A percentile compares a stretch with the other conserved stretches of the same genome.
These are phyloP conservation scores for Phytomonas francai DNA, from an alignment of 208 protist species.

Conservation along the genomic window DNA sequence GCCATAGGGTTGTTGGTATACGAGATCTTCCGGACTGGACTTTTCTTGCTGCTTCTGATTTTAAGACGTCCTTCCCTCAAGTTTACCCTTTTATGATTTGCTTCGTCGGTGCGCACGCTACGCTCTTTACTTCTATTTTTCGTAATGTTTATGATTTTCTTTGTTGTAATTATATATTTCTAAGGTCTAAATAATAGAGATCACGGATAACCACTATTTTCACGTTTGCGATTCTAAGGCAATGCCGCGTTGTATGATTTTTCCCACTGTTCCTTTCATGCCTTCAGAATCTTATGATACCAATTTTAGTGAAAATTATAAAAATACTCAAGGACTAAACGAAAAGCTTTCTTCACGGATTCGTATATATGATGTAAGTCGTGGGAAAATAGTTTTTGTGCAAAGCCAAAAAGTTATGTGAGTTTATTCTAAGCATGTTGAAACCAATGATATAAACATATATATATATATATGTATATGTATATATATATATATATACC, in stretches of 20 bases:
- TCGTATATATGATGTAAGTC: not conserved
- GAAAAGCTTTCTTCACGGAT: conserved; percentile 2
- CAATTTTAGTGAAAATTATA: not conserved
- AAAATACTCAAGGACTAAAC: conserved; percentile 5
- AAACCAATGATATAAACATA: conserved; percentile 26
- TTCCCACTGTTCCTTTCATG: conserved; percentile 11
- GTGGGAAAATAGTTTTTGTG: conserved; percentile 6
- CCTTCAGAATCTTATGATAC: not conserved
- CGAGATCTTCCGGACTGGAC: not conserved
- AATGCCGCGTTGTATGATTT: conserved; percentile 1
- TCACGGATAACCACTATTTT: too few relatives aligned
- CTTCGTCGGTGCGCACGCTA: not conserved
- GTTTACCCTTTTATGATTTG: not conserved
- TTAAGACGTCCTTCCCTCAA: not conserved
- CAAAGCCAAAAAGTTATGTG: conserved; percentile 27
- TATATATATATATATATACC: too few relatives aligned
- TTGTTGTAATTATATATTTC: not conserved
- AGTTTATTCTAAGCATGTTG: conserved; percentile 30
- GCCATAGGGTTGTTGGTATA: not conserved
- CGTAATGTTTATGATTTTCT: not conserved
- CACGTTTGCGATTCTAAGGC: too few relatives aligned
- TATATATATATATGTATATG: conserved; percentile 20
- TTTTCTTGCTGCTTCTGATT: conserved; percentile 2
- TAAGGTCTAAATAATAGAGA: too few relatives aligned
- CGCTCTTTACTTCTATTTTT: not conserved